These are phyloP conservation scores for Cutaneotrichosporon curvatum DNA, from an alignment of 1,284 basidiomycete species.

Conservation along the genomic window DNA sequence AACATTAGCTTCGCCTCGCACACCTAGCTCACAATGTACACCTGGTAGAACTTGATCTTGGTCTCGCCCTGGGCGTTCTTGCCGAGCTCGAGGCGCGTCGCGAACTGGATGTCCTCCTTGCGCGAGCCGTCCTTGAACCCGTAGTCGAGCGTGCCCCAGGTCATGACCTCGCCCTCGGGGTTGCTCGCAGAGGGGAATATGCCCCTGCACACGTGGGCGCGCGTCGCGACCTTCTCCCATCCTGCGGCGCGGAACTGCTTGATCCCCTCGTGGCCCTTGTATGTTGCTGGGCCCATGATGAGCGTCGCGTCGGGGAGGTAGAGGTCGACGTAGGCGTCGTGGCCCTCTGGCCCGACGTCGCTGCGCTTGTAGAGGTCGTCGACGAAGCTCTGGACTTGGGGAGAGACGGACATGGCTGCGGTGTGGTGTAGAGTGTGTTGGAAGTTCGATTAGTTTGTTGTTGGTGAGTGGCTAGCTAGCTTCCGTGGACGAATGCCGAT, in stretches of 20 bases:
- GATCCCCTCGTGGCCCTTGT: slow-evolving; percentile 18
- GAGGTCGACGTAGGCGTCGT: slow-evolving; percentile 24
- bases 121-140: slow-evolving; percentile 23
- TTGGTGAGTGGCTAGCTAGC: no score
- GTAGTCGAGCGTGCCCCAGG: slow-evolving; percentile 25
- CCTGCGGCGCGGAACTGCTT: slow-evolving; percentile 20
- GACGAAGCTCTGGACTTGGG: slow-evolving; percentile 17
- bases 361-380: slow-evolving; percentile 21
- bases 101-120: slow-evolving; percentile 21
- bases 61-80: slow-evolving; percentile 4
- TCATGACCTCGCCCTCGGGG: slow-evolving; percentile 17
- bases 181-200: slow-evolving; percentile 14
- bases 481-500: no score
- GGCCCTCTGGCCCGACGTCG: slow-evolving; percentile 19
- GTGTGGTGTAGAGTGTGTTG: background rate
- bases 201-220: slow-evolving; percentile 22
- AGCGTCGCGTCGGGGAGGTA: slow-evolving; percentile 19
- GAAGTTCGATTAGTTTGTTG: background rate
- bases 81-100: slow-evolving; percentile 16
- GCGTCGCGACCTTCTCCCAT: slow-evolving; percentile 23
- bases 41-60: slow-evolving; percentile 30
- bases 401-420: slow-evolving; percentile 8
- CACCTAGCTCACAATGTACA: slow-evolving; percentile 26
- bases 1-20: background rate
- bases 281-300: slow-evolving; percentile 25